Percentiles rank a stretch among this genome's conserved stretches.
phyloP scores from a whole-genome alignment of 495 filamentous ascomycete genomes.

The Delitschia confertaspora region DNA sequence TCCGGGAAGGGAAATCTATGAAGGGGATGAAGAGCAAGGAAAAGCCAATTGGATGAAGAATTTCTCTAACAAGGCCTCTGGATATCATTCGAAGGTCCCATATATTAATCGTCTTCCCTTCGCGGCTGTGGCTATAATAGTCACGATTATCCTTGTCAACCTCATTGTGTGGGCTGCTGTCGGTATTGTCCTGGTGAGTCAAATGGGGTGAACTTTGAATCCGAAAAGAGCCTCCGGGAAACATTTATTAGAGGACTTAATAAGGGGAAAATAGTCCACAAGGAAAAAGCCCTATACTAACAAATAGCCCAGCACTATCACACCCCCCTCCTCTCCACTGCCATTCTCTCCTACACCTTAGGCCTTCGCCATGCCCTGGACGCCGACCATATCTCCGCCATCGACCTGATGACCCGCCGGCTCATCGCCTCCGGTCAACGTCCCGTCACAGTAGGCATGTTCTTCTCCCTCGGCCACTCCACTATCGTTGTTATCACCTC shows the following conservation, averaged over 20 bases:
- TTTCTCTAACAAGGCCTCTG: slow-evolving; percentile 24
- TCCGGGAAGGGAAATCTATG: too few species aligned
- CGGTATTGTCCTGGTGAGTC: slow-evolving; percentile 54
- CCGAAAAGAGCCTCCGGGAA: neutral
- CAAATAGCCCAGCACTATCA: slow-evolving; percentile 11
- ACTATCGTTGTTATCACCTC: slow-evolving; percentile 85
- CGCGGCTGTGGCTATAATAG: slow-evolving; percentile 59
- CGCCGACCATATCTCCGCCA: slow-evolving; percentile 93
- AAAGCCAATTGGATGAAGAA: slow-evolving; percentile 7
- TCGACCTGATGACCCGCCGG: slow-evolving; percentile 89
- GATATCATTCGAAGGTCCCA: slow-evolving; percentile 33
- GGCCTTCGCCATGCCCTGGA: slow-evolving; percentile 91
- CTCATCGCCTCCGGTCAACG: slow-evolving; percentile 79
- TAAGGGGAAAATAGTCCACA: neutral
- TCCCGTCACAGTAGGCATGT: slow-evolving; percentile 91
- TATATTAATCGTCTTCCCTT: slow-evolving; percentile 44
- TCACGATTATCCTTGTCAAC: slow-evolving; percentile 57
- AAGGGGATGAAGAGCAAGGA: slow-evolving; percentile 1
- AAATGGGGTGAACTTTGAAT: neutral
- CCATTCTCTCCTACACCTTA: slow-evolving; percentile 78
- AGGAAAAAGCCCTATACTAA: neutral
- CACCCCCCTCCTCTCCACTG: slow-evolving; percentile 62
- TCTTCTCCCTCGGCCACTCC: slow-evolving; percentile 87
- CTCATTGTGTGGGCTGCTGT: slow-evolving; percentile 61
- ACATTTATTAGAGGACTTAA: neutral